Percentiles rank a stretch among this genome's conserved stretches.
Evolutionary conservation across 305 asterid species (phyloP).

Genomic region (Fraxinus sp.): DNA sequence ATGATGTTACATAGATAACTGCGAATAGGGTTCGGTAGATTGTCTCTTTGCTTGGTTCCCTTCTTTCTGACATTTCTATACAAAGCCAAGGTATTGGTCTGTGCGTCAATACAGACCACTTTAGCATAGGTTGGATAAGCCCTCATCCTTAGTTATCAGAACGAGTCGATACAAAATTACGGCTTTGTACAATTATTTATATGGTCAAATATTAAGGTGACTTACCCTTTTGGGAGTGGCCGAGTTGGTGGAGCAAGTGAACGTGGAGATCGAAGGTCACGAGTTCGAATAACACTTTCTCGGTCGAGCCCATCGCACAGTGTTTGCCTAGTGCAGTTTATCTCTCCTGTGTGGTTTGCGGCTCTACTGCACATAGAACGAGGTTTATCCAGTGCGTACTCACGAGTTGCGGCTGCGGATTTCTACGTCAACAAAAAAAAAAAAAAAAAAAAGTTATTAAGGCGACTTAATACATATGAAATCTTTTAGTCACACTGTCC

Average conservation of each 20-base stretch:
- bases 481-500: background rate
- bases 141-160: background rate
- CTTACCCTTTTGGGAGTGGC: no score
- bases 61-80: conserved; percentile 38
- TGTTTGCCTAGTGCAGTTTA: no score
- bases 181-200: background rate
- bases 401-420: no score
- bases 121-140: conserved; percentile 26
- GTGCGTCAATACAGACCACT: conserved; percentile 32
- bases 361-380: no score
- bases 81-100: conserved; percentile 56
- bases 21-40: conserved; percentile 60
- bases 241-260: no score
- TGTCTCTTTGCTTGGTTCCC: conserved; percentile 55
- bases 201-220: background rate
- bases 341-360: no score
- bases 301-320: no score
- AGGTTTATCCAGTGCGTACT: no score
- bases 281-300: no score
- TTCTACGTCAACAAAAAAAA: no score
- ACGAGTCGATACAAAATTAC: background rate
- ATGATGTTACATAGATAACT: conserved; percentile 31
- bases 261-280: no score
- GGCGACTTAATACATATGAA: background rate
- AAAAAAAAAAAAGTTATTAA: no score